phyloP scores from a whole-genome alignment of 352 stramenopile genomes.

The Nothophytophthora sp. region DNA sequence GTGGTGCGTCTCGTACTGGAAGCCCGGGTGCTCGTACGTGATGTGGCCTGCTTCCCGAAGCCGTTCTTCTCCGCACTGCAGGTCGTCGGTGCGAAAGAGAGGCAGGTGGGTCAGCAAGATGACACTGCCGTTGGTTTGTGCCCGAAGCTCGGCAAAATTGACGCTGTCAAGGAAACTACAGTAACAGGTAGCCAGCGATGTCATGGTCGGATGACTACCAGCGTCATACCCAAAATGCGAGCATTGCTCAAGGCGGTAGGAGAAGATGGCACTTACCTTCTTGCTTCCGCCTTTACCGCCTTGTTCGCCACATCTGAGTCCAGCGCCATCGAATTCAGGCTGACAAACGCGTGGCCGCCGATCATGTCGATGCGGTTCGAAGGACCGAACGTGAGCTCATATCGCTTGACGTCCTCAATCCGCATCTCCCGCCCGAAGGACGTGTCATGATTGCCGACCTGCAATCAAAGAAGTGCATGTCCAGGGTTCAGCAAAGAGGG shows the following conservation, averaged over 20 bases:
- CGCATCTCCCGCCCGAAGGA: slow-evolving; percentile 58
- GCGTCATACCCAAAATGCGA: too few relatives aligned
- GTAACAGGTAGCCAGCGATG: too few relatives aligned
- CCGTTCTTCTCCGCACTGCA: slow-evolving; percentile 53
- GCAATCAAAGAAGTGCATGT: too few relatives aligned
- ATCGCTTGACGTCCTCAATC: slow-evolving; percentile 42
- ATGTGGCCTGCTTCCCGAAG: slow-evolving; percentile 57
- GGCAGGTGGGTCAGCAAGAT: slow-evolving; percentile 69
- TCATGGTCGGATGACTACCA: too few relatives aligned
- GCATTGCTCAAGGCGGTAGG: too few relatives aligned
- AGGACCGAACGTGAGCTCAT: slow-evolving; percentile 58
- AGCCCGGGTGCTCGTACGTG: slow-evolving; percentile 78
- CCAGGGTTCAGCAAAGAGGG: too few relatives aligned
- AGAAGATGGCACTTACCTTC: too few relatives aligned
- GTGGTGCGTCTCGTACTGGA: slow-evolving; percentile 60
- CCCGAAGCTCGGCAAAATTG: slow-evolving; percentile 27
- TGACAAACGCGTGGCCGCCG: slow-evolving; percentile 55
- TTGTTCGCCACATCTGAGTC: slow-evolving; percentile 53
- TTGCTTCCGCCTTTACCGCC: slow-evolving; percentile 50
- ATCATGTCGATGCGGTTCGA: slow-evolving; percentile 57
- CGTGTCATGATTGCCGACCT: slow-evolving; percentile 83
- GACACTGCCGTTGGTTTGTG: slow-evolving; percentile 25
- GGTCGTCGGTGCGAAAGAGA: slow-evolving; percentile 56
- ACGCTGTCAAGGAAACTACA: slow-evolving; percentile 50
- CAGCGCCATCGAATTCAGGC: slow-evolving; percentile 80